Percentiles rank a stretch among this genome's conserved stretches.
Conservation (phyloP, 257 asterid species). For the Ilex asprella region DNA sequence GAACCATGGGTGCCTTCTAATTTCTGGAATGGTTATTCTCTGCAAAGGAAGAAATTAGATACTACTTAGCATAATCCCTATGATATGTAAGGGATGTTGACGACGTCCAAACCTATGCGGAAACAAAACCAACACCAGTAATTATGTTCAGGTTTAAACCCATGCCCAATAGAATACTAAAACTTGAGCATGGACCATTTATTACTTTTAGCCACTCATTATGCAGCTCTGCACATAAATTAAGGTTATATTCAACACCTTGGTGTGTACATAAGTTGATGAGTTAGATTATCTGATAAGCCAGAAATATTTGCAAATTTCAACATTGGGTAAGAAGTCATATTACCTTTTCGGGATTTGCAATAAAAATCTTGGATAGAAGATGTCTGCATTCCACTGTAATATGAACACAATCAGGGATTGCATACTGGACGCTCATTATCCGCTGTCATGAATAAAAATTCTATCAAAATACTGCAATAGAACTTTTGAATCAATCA, state of each 20-base stretch:
- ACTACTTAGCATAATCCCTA: not conserved
- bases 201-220: too few species aligned
- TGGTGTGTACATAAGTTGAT: too few species aligned
- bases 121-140: too few species aligned
- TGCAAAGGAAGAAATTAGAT: conserved; percentile 7
- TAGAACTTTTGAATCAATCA: not conserved
- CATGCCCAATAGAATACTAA: too few species aligned
- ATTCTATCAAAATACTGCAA: conserved; percentile 11
- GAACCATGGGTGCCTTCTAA: conserved; percentile 36
- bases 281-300: too few species aligned
- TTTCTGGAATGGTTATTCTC: conserved; percentile 38
- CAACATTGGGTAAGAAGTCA: not conserved
- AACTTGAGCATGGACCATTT: too few species aligned
- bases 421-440: conserved; percentile 27
- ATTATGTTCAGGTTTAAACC: too few species aligned
- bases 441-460: conserved; percentile 25
- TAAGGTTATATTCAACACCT: too few species aligned
- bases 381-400: conserved; percentile 33
- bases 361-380: conserved; percentile 30
- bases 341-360: conserved; percentile 34
- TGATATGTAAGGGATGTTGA: not conserved
- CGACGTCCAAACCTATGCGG: not conserved
- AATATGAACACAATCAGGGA: conserved; percentile 27
- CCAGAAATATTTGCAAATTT: too few species aligned
- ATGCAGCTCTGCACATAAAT: too few species aligned